phyloP scores from a whole-genome alignment of 805 yeast genomes.

The Yarrowia hollandica region DNA sequence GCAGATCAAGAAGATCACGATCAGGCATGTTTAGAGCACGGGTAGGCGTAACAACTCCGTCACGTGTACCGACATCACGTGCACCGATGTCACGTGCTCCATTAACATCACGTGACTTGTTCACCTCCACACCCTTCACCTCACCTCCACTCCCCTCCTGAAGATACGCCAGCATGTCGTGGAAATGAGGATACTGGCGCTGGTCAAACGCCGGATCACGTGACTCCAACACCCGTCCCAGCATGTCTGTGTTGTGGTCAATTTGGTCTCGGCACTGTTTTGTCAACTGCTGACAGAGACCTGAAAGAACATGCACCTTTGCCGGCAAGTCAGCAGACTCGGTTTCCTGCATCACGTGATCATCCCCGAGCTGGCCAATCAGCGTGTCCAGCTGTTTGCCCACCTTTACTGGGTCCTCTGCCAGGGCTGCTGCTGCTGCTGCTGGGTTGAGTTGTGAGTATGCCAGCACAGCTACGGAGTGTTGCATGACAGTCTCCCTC shows the following conservation, averaged over 20 bases:
- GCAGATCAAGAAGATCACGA: slow-evolving; percentile 36
- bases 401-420: slow-evolving; percentile 6
- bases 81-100: background rate
- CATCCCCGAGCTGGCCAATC: slow-evolving; percentile 12
- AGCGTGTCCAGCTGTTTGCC: slow-evolving; percentile 1
- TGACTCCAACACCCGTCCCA: background rate
- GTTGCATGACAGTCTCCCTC: background rate
- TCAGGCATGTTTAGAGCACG: background rate
- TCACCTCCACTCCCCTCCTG: background rate
- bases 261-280: slow-evolving; percentile 24
- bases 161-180: slow-evolving; percentile 11
- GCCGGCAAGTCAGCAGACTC: background rate
- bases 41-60: background rate
- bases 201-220: background rate
- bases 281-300: slow-evolving; percentile 13
- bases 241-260: slow-evolving; percentile 11
- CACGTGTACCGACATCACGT: background rate
- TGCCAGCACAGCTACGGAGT: slow-evolving; percentile 29
- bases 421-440: slow-evolving; percentile 22
- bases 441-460: slow-evolving; percentile 21
- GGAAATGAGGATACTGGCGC: slow-evolving; percentile 17
- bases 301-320: background rate
- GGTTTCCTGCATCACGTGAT: background rate
- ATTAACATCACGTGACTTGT: background rate
- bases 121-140: no score